phyloP scores from a whole-genome alignment of 306 rosid species.

The Trifolium fragiferum region DNA sequence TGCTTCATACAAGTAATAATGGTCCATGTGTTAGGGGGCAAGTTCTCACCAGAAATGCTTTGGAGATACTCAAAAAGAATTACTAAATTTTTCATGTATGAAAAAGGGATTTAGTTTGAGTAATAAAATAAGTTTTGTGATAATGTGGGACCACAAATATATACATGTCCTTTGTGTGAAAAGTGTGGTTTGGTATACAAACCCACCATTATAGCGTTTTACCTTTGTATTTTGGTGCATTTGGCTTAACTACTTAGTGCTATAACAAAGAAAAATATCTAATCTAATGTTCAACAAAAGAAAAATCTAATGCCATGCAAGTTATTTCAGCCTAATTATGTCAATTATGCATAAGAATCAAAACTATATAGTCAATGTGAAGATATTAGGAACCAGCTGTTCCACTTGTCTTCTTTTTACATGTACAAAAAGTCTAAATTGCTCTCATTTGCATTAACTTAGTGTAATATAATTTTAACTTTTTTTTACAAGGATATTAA shows the following conservation, averaged over 20 bases:
- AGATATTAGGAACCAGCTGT: constrained; percentile 31
- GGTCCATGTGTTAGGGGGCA: constrained; percentile 67
- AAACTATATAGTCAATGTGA: constrained; percentile 32
- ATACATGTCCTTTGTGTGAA: constrained; percentile 45
- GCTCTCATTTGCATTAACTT: background rate
- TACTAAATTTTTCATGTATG: constrained; percentile 48
- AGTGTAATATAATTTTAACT: too few species aligned
- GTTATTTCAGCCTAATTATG: background rate
- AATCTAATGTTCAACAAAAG: background rate
- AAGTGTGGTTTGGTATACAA: constrained; percentile 47
- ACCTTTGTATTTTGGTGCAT: constrained; percentile 22
- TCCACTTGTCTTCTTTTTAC: constrained; percentile 4
- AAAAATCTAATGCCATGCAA: background rate
- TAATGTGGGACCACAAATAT: constrained; percentile 51
- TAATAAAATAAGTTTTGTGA: constrained; percentile 33
- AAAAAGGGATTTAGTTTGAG: constrained; percentile 33
- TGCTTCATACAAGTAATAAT: constrained; percentile 61
- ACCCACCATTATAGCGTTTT: constrained; percentile 30
- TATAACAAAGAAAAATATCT: constrained; percentile 40
- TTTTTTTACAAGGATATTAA: background rate
- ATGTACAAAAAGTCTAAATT: background rate
- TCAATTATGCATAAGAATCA: constrained; percentile 46
- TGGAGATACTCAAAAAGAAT: constrained; percentile 67
- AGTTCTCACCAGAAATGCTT: constrained; percentile 80
- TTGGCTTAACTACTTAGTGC: constrained; percentile 17